These are phyloP conservation scores for Syzygium aromaticum DNA, from an alignment of 345 rosid genomes.

Conservation along the genomic window DNA sequence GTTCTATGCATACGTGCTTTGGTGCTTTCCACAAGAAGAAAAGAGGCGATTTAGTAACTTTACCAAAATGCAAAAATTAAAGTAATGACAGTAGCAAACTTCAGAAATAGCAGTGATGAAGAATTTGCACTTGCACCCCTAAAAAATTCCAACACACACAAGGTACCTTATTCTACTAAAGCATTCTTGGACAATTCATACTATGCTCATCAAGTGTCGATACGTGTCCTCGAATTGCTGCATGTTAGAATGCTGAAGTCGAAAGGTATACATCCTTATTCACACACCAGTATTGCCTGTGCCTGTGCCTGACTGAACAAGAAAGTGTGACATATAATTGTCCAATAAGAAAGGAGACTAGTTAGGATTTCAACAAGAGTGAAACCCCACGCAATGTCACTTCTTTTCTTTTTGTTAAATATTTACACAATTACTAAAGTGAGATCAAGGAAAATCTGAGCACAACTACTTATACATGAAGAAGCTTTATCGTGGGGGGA, in stretches of 20 bases:
- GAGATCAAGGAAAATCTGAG: neutral
- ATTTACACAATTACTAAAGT: too few species aligned
- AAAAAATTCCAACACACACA: neutral
- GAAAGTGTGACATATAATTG: too few species aligned
- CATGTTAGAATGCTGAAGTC: neutral
- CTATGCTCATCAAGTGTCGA: neutral
- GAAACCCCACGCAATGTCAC: too few species aligned
- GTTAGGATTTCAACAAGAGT: too few species aligned
- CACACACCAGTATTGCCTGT: neutral
- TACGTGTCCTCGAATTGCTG: neutral
- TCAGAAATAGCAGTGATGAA: neutral
- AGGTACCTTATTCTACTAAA: neutral
- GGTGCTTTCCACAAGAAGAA: neutral
- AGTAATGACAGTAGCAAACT: neutral
- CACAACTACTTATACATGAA: neutral
- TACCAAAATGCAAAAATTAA: neutral
- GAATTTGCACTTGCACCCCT: neutral
- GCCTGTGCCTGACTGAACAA: neutral
- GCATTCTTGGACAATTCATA: neutral
- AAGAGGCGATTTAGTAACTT: neutral
- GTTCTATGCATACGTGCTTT: neutral
- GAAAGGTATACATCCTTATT: neutral
- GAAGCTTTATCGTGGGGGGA: neutral
- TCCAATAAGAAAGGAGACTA: too few species aligned
- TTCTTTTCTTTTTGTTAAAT: too few species aligned